phyloP scores from a whole-genome alignment of 768 basidiomycete genomes.

The Bullera alba region DNA sequence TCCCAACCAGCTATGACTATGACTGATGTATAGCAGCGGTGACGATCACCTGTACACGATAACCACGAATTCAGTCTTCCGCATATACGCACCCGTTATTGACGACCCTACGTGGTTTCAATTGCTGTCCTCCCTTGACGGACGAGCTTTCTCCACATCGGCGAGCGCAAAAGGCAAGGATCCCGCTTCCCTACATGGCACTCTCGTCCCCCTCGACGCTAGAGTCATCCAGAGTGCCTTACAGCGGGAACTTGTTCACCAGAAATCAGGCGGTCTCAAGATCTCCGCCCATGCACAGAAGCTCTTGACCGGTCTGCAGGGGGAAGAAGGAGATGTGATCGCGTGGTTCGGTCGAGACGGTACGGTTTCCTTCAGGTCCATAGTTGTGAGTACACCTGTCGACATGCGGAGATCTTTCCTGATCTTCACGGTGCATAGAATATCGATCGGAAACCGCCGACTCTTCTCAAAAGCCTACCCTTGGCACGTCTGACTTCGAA shows the following conservation, averaged over 20 bases:
- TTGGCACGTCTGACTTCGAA: conserved; percentile 3
- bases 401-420: conserved; percentile 2
- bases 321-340: conserved; percentile 37
- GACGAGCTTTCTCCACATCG: conserved; percentile 57
- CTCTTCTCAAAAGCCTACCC: conserved; percentile 31
- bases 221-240: conserved; percentile 51
- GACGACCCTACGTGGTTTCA: conserved; percentile 79
- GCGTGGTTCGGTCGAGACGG: conserved; percentile 31
- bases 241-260: conserved; percentile 3
- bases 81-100: conserved; percentile 79
- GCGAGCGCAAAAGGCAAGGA: conserved; percentile 32
- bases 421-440: conserved; percentile 61
- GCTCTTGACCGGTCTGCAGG: conserved; percentile 13
- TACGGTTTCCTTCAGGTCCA: conserved; percentile 19
- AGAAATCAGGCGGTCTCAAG: not conserved
- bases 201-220: conserved; percentile 61
- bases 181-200: conserved; percentile 11
- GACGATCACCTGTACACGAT: conserved; percentile 61
- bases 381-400: conserved; percentile 18
- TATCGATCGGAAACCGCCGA: conserved; percentile 76
- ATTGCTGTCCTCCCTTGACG: conserved; percentile 70
- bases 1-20: not conserved
- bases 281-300: conserved; percentile 14
- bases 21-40: conserved; percentile 14
- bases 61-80: conserved; percentile 70